Percentiles rank a stretch among this genome's conserved stretches.
Conservation (phyloP, 2,329 filamentous ascomycete species). For the Colletotrichum aenigma region DNA sequence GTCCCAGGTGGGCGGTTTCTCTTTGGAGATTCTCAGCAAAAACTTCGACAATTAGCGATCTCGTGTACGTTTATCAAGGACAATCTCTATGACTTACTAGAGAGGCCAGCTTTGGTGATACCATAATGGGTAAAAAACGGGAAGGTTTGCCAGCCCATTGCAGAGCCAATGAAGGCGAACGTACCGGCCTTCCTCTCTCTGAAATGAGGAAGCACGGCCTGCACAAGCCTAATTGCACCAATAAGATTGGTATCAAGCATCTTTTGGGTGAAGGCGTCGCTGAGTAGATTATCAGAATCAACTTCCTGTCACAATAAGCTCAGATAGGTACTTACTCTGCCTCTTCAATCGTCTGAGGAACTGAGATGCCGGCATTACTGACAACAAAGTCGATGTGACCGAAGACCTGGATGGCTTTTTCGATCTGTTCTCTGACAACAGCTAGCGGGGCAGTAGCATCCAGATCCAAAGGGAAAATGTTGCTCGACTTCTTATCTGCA, state of each 20-base stretch:
- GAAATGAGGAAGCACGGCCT: conserved; percentile 30
- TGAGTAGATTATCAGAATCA: not conserved
- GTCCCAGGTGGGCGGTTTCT: not conserved
- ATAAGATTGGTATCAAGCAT: conserved; percentile 31
- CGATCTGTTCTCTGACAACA: conserved; percentile 40
- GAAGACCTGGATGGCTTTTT: conserved; percentile 41
- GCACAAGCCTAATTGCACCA: conserved; percentile 27
- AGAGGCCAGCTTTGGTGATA: conserved; percentile 26
- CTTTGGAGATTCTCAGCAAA: not conserved
- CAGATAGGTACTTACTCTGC: conserved; percentile 27
- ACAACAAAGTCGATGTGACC: conserved; percentile 43
- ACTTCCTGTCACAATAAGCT: not conserved
- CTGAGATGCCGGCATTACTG: conserved; percentile 23
- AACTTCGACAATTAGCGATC: not conserved
- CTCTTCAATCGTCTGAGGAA: conserved; percentile 31
- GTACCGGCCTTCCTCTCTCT: conserved; percentile 26
- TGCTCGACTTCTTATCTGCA: conserved; percentile 34
- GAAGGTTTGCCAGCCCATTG: not conserved
- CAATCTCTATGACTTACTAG: not conserved
- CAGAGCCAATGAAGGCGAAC: conserved; percentile 34
- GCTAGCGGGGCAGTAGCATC: conserved; percentile 28
- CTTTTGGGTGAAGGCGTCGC: conserved; percentile 30
- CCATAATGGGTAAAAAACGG: conserved; percentile 30
- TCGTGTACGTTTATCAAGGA: not conserved
- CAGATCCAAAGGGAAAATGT: conserved; percentile 41